Base-by-base conservation (phyloP, 78 protist genomes). In the Dictyostelium citrinum region DNA sequence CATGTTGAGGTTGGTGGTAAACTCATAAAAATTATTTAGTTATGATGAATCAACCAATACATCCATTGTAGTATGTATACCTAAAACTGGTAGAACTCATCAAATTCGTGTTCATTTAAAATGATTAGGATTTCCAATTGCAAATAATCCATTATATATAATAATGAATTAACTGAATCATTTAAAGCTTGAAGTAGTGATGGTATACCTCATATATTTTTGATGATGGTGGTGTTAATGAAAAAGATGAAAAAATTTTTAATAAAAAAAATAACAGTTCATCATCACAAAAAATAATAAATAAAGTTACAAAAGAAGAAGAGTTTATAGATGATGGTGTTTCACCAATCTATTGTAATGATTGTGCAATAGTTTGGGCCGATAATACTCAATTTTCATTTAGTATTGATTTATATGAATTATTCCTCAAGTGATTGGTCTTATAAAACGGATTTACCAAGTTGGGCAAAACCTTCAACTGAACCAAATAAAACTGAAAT, bases 81-180 rank as follows among this genome's bases (percentile, higher is more conserved):
- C 99, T 17, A 55, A 71, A 37, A 98, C 99, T 1, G 99, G 99
- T 31, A 75, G 99, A 29, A 96, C 95, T 5, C 99, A 98, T 72
- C 99, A 98, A 74, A 97, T 98, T n/a, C 95, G 99, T 5, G 60
- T 98, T 6, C 99, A 98, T 41, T 90, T 98, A 7, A 93, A 91
- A 74, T 58, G 94, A 84, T 5, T 82, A 4, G 97, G 97, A 17
- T 67, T 72, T 31, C 99, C 99, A 31, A 98, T 98, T 39, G 68
- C 37, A 41, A 94, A 97, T 67, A 98, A 98, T 68, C 95, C 97
- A 20, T 2, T 95, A 4, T 98, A n/a, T n/a, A 97, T 74, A 91
- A 91, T 58, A 75, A 75, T 81, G 75, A 60, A 31, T 81, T 41
- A n/a, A 81, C 24, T 33, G 68, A 64, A 17, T 29, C 37, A 20